Conservation (phyloP, 345 rosid species). For the Ceriops decandra region DNA sequence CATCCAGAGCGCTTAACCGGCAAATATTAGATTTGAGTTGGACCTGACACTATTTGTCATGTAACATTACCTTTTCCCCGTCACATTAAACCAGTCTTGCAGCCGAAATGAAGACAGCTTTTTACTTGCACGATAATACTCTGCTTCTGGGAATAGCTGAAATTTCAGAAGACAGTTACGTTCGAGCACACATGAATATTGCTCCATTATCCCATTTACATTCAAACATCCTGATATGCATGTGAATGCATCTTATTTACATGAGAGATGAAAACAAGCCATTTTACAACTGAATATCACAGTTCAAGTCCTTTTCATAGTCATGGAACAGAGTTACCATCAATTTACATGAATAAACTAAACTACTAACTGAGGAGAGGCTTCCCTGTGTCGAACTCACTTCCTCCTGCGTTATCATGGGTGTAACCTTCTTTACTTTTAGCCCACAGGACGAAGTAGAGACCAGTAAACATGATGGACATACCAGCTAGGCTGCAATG, state of each 20-base stretch:
- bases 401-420: slow-evolving; percentile 24
- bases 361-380: slow-evolving; percentile 59
- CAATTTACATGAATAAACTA: neutral
- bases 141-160: too few species aligned
- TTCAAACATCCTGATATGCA: too few species aligned
- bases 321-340: neutral
- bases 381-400: slow-evolving; percentile 53
- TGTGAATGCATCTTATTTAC: neutral
- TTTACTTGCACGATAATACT: too few species aligned
- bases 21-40: too few species aligned
- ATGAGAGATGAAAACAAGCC: neutral
- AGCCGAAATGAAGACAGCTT: too few species aligned
- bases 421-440: slow-evolving; percentile 68
- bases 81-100: too few species aligned
- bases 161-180: too few species aligned
- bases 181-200: too few species aligned
- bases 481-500: slow-evolving; percentile 73
- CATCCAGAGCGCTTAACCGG: too few species aligned
- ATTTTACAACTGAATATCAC: neutral
- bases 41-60: too few species aligned
- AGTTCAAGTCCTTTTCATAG: neutral
- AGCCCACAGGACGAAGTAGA: slow-evolving; percentile 85
- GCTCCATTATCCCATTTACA: too few species aligned
- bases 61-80: too few species aligned
- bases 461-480: slow-evolving; percentile 74